These are phyloP conservation scores for Citrus hindsii DNA, from an alignment of 345 rosid genomes.

Conservation along the genomic window DNA sequence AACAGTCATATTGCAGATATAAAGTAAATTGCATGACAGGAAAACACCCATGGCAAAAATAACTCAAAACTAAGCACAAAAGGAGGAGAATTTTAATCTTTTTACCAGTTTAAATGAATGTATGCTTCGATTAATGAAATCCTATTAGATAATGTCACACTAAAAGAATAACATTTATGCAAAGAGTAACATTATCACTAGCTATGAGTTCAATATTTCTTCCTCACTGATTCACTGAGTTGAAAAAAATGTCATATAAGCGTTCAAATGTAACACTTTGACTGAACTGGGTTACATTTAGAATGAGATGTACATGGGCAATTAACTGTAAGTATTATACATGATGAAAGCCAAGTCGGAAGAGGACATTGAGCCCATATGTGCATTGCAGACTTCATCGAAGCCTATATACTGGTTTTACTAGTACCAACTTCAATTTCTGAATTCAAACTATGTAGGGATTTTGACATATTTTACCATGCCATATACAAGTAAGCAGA, in stretches of 20 bases:
- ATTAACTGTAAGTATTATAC: not conserved
- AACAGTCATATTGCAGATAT: not conserved
- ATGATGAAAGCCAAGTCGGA: not conserved
- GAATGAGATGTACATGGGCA: not conserved
- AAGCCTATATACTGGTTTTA: not conserved
- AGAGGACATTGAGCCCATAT: not conserved
- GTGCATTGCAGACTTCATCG: too few relatives aligned
- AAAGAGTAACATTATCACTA: not conserved
- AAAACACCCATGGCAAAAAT: not conserved
- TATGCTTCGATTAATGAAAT: not conserved
- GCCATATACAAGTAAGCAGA: not conserved
- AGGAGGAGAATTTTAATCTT: not conserved
- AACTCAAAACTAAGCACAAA: not conserved
- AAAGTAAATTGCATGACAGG: not conserved
- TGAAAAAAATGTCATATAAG: not conserved
- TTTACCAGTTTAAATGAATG: not conserved
- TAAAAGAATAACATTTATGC: not conserved
- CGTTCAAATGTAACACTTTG: not conserved
- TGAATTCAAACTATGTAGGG: not conserved
- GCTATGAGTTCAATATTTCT: not conserved
- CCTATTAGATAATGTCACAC: not conserved
- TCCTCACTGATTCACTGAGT: not conserved
- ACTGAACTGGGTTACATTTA: not conserved
- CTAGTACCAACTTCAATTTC: not conserved
- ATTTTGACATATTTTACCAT: not conserved